A percentile compares a stretch with the other conserved stretches of the same genome.
Conservation (phyloP, 2,329 filamentous ascomycete genomes). For the Xylaria sp. region DNA sequence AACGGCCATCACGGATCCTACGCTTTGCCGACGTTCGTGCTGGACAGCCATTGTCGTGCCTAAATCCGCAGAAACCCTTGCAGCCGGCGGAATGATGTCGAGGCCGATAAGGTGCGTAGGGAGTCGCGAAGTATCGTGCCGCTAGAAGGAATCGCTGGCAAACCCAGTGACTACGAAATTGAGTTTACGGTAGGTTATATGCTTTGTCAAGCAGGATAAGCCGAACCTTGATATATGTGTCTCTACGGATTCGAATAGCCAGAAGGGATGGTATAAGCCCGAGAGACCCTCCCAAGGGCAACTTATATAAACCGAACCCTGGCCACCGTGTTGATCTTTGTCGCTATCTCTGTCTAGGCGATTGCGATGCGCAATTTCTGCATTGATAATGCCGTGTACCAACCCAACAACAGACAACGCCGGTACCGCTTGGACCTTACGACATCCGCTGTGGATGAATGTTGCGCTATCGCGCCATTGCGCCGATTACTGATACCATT, state of each 20-base stretch:
- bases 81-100: slow-evolving; percentile 12
- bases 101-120: slow-evolving; percentile 12
- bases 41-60: slow-evolving; percentile 33
- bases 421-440: slow-evolving; percentile 37
- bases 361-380: slow-evolving; percentile 32
- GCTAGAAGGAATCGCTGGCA: background rate
- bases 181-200: slow-evolving; percentile 19
- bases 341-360: slow-evolving; percentile 20
- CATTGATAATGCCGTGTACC: slow-evolving; percentile 41
- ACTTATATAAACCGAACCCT: slow-evolving; percentile 29
- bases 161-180: slow-evolving; percentile 8
- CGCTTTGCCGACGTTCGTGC: slow-evolving; percentile 20
- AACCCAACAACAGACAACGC: slow-evolving; percentile 28
- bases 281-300: slow-evolving; percentile 21
- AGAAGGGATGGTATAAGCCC: slow-evolving; percentile 21
- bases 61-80: slow-evolving; percentile 15
- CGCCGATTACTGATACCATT: slow-evolving; percentile 38
- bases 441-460: slow-evolving; percentile 19
- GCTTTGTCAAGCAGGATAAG: slow-evolving; percentile 10
- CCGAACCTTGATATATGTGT: slow-evolving; percentile 19
- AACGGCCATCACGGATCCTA: slow-evolving; percentile 1
- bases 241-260: slow-evolving; percentile 11
- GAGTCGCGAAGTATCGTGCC: slow-evolving; percentile 13
- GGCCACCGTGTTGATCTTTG: slow-evolving; percentile 21
- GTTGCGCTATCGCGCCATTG: slow-evolving; percentile 39